Conservation (phyloP, 108 stramenopile genomes). For the Cyclotella cryptica region DNA sequence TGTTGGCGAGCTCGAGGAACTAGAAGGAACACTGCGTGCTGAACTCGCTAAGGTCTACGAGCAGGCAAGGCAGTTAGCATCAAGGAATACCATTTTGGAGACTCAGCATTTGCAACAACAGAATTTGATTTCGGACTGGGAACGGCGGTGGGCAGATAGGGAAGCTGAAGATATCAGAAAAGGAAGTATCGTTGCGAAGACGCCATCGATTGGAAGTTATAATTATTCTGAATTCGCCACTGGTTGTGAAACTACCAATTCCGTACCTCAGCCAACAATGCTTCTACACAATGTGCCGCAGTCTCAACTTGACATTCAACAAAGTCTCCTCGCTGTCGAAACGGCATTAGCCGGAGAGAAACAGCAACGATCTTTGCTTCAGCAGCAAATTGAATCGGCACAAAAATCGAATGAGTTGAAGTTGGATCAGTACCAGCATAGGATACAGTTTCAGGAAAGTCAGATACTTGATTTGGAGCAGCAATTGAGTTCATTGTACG, state of each 20-base stretch:
- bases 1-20: conserved; percentile 82
- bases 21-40: conserved; percentile 58
- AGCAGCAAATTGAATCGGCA: conserved; percentile 36
- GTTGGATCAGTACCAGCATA: conserved; percentile 61
- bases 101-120: conserved; percentile 54
- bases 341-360: conserved; percentile 46
- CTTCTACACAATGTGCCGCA: conserved; percentile 31
- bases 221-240: conserved; percentile 46
- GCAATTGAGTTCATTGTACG: conserved; percentile 72
- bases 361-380: conserved; percentile 31
- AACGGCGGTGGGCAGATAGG: conserved; percentile 32
- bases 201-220: conserved; percentile 31
- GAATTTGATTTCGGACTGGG: conserved; percentile 38
- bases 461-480: conserved; percentile 76
- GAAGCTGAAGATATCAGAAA: conserved; percentile 40
- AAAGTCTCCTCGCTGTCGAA: conserved; percentile 50
- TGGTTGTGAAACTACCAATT: neutral
- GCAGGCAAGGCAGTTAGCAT: conserved; percentile 46
- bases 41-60: conserved; percentile 65
- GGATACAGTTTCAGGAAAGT: conserved; percentile 67
- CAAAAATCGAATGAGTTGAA: conserved; percentile 61
- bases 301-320: conserved; percentile 28
- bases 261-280: neutral
- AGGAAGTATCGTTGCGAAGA: conserved; percentile 19
- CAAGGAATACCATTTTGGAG: conserved; percentile 48